Conservation (phyloP, 176 grass and related monocot genomes). For the Raddia guianensis region DNA sequence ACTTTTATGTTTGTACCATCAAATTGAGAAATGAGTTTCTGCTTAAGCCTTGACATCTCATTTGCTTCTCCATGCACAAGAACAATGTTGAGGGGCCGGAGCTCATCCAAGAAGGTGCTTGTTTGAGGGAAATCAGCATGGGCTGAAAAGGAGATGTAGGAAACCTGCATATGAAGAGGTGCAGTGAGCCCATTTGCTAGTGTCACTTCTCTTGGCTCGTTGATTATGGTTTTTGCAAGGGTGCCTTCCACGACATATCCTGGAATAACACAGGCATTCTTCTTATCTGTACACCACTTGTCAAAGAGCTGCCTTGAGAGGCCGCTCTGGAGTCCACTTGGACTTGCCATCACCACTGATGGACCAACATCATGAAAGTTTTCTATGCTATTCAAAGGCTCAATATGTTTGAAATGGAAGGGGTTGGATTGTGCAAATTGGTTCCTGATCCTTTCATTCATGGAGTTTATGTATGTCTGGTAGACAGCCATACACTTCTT, state of each 20-base stretch:
- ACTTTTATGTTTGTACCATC: slow-evolving; percentile 76
- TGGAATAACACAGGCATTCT: slow-evolving; percentile 89
- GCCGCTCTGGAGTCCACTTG: slow-evolving; percentile 81
- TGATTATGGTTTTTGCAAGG: slow-evolving; percentile 89
- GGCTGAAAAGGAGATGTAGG: slow-evolving; percentile 95
- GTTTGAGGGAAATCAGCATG: slow-evolving; percentile 95
- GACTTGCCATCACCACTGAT: slow-evolving; percentile 92
- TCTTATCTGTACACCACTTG: slow-evolving; percentile 96
- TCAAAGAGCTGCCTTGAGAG: slow-evolving; percentile 93
- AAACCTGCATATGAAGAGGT: slow-evolving; percentile 90
- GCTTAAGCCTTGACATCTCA: slow-evolving; percentile 91
- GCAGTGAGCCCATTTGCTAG: slow-evolving; percentile 87
- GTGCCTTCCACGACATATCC: slow-evolving; percentile 93
- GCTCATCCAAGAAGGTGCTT: slow-evolving; percentile 80
- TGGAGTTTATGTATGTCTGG: slow-evolving; percentile 96
- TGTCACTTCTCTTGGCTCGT: slow-evolving; percentile 92
- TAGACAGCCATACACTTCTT: slow-evolving; percentile 98
- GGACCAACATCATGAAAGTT: slow-evolving; percentile 93
- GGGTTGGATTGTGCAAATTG: slow-evolving; percentile 93
- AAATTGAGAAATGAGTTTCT: slow-evolving; percentile 85
- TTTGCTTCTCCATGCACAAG: slow-evolving; percentile 96
- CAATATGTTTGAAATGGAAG: slow-evolving; percentile 91
- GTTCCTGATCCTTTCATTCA: slow-evolving; percentile 96
- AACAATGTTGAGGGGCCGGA: slow-evolving; percentile 86
- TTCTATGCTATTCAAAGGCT: slow-evolving; percentile 87